Base-by-base conservation (phyloP, 257 asterid genomes). In the Parsonsia alboflavescens region DNA sequence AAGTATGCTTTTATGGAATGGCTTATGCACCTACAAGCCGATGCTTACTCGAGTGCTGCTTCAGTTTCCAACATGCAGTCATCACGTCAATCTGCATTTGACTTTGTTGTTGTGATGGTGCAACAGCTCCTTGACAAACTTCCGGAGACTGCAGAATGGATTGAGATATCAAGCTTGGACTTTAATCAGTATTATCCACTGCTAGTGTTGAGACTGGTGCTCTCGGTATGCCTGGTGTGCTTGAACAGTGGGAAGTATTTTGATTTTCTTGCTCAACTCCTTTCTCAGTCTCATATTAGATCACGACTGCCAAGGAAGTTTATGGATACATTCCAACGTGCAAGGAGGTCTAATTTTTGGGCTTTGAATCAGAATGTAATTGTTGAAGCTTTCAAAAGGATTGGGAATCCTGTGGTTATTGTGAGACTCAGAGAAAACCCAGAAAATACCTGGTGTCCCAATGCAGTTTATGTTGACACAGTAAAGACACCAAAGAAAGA, bases 361-460 rank as follows among this genome's bases (percentile, higher is more conserved):
- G 67, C 0, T 9, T 49, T 73, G 21, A 17, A 44, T 75, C 12
- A 24, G 19, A 50, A 76, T 59, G 75, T 68, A 21, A 57, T 86
- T 67, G 87, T 87, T 8, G 80, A 50, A 69, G 96, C 95, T 12
- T 83, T 84, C 70, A 75, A 77, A 66, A 49, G 53, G 26, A 75
- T 81, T 3, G 85, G 87, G 21, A 86, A 88, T 80, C 96, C 94
- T 49, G 54, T 87, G 22, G 82, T 88, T 64, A 71, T 83, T 73
- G 86, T 86, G 15, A 74, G 68, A 64, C 22, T 74, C 45, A 57
- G 58, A 44, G 79, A 75, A 41, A 70, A 67, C 36, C 8, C 39
- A 8, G 62, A 13, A 22, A 21, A 49, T 2, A 39, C 70, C 57
- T 19, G 11, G 9, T 73, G 76, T 67, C 82, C 91, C 4, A 81